Base-by-base conservation (phyloP, 2,329 filamentous ascomycete genomes). In the Fonsecaea multimorphosa region DNA sequence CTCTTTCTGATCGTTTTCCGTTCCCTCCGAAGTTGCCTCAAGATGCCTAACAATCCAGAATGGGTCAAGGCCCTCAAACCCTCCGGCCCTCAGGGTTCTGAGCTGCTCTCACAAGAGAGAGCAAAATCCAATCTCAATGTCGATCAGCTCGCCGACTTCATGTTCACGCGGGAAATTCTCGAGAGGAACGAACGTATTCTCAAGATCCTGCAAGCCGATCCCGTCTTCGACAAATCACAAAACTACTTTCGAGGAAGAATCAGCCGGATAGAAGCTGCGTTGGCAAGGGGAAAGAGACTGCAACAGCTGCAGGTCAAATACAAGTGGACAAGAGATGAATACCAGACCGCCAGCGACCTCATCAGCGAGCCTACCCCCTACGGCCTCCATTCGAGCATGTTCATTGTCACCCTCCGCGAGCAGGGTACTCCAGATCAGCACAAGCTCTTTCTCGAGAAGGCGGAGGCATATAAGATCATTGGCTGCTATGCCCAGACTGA, bases 401-500 rank as follows among this genome's bases (percentile, higher is more conserved):
- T 89, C 76, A 76, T 89, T 77, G 85, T 87, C 77, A 92, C 90
- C 0, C 81, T 92, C 34, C 82, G 85, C 31, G 89, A 90, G 71
- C 91, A 93, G 80, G 87, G 87, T 31, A 91, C 86, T 3, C 85
- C 89, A 0, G 89, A 90, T 74, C 91, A 93, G 75, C 87, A 90
- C 72, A 86, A 90, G 76, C 81, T 87, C 64, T 93, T 91, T 81
- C 83, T 92, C 36, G 85, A 90, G 74, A 85, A 82, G 40, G 90
- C 90, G 0, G 81, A 87, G 70, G 85, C 85, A 49, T 92, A 92
- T 78, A 82, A 91, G 74, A 86, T 87, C 72, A 90, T 92, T 70
- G 91, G 91, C 60, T 93, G 90, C 73, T 93, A 93, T 73, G 90
- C 90, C 7, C 91, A 93, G 78, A 93, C 91, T 0, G 91, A 93